phyloP scores from a whole-genome alignment of 1,284 basidiomycete genomes.

The Ustilago bromivora region DNA sequence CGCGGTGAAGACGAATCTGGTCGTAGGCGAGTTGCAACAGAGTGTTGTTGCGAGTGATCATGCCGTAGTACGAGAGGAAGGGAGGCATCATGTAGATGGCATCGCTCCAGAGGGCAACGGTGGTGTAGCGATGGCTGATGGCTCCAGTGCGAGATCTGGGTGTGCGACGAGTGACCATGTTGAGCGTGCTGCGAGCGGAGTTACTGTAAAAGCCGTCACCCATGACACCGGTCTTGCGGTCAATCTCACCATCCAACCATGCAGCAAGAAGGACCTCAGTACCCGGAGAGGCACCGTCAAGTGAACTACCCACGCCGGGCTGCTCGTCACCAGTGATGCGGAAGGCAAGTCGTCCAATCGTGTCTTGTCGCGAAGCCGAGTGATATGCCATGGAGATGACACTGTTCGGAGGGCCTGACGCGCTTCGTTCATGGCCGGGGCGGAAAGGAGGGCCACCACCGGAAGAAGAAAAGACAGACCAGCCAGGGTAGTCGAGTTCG shows the following conservation, averaged over 20 bases:
- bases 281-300: conserved; percentile 63
- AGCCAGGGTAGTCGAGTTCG: conserved; percentile 58
- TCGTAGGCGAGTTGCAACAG: conserved; percentile 79
- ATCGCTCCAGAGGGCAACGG: conserved; percentile 65
- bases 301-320: conserved; percentile 47
- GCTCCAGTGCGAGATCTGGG: conserved; percentile 72
- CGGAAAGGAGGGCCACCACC: conserved; percentile 50
- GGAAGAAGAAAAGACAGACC: conserved; percentile 56
- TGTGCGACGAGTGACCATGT: conserved; percentile 77
- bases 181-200: conserved; percentile 79
- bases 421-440: conserved; percentile 28
- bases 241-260: conserved; percentile 58
- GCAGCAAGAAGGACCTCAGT: conserved; percentile 62
- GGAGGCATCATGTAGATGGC: conserved; percentile 88
- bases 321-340: conserved; percentile 65
- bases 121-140: conserved; percentile 67
- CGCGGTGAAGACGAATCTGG: conserved; percentile 83
- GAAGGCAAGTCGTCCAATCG: conserved; percentile 57
- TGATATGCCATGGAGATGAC: conserved; percentile 59
- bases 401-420: conserved; percentile 31
- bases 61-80: conserved; percentile 89
- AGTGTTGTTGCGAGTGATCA: conserved; percentile 77
- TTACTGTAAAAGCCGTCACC: conserved; percentile 73
- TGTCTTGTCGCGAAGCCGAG: conserved; percentile 55
- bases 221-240: conserved; percentile 34